Conservation (phyloP, 371 early-diverging fungal species). For the Batkoa obscura region DNA sequence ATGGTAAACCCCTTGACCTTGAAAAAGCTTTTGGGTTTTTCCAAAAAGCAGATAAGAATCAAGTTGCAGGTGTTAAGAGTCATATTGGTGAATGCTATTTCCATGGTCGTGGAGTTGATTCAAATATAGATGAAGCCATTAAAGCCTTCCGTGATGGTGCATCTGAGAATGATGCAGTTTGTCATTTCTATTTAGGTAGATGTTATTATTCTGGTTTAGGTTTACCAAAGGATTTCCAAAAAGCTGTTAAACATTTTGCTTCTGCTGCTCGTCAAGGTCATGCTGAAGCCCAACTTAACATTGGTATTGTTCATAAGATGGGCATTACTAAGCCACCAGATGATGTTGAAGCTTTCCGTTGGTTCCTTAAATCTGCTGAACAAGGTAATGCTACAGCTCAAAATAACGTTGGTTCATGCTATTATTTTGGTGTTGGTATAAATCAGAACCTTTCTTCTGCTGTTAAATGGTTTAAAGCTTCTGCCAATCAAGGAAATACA, state of each 20-base stretch:
- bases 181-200: slow-evolving; percentile 60
- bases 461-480: slow-evolving; percentile 54
- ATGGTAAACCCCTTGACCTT: neutral
- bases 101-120: neutral
- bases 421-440: slow-evolving; percentile 65
- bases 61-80: neutral
- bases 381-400: slow-evolving; percentile 60
- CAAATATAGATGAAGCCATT: neutral
- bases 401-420: slow-evolving; percentile 80
- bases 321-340: slow-evolving; percentile 40
- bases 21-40: neutral
- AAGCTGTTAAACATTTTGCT: slow-evolving; percentile 36
- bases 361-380: slow-evolving; percentile 41
- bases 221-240: slow-evolving; percentile 33
- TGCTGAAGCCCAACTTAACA: slow-evolving; percentile 51
- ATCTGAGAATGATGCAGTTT: slow-evolving; percentile 25
- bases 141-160: neutral
- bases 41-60: neutral
- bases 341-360: slow-evolving; percentile 38
- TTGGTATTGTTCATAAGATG: slow-evolving; percentile 46
- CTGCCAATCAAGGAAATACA: slow-evolving; percentile 62
- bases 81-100: slow-evolving; percentile 3
- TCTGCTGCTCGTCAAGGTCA: slow-evolving; percentile 27
- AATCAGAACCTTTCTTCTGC: slow-evolving; percentile 41
- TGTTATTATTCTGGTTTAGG: slow-evolving; percentile 54